Evolutionary conservation across 305 asterid species (phyloP).

Genomic region (Fraxinus baroniana): DNA sequence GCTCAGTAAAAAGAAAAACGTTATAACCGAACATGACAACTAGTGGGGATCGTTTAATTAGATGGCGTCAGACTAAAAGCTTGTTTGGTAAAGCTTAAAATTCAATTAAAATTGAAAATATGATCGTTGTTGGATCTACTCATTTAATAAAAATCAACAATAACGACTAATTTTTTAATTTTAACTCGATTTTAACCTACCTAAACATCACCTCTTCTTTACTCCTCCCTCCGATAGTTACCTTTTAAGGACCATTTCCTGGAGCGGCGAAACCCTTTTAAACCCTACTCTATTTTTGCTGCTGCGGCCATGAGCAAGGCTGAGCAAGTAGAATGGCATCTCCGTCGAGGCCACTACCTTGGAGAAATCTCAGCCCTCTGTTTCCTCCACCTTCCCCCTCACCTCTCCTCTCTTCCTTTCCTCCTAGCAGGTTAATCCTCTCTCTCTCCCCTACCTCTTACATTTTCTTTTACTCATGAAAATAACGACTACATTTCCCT

Average conservation of each 20-base stretch:
- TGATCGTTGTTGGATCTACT: too few relatives aligned
- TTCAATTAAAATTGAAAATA: too few relatives aligned
- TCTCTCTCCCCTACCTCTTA: constrained; percentile 21
- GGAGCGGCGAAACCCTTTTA: background rate
- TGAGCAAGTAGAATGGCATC: constrained; percentile 32
- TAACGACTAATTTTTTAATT: too few relatives aligned
- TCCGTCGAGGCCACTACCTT: constrained; percentile 64
- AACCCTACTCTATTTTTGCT: background rate
- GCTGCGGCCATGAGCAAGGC: constrained; percentile 15
- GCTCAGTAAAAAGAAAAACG: too few relatives aligned
- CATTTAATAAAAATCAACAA: too few relatives aligned
- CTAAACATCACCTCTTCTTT: too few relatives aligned
- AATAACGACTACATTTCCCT: background rate
- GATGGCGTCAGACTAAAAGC: too few relatives aligned
- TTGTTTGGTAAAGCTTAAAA: too few relatives aligned
- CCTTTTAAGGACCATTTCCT: background rate
- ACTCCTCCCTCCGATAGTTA: too few relatives aligned
- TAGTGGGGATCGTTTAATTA: too few relatives aligned
- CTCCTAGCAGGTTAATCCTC: constrained; percentile 65
- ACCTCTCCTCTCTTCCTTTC: constrained; percentile 53
- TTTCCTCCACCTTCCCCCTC: constrained; percentile 67
- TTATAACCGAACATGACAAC: too few relatives aligned
- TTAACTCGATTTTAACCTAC: too few relatives aligned
- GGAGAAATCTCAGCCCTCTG: constrained; percentile 95
- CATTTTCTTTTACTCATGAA: background rate